Base-by-base conservation (phyloP, 768 basidiomycete species). In the Pleurotus giganteus region DNA sequence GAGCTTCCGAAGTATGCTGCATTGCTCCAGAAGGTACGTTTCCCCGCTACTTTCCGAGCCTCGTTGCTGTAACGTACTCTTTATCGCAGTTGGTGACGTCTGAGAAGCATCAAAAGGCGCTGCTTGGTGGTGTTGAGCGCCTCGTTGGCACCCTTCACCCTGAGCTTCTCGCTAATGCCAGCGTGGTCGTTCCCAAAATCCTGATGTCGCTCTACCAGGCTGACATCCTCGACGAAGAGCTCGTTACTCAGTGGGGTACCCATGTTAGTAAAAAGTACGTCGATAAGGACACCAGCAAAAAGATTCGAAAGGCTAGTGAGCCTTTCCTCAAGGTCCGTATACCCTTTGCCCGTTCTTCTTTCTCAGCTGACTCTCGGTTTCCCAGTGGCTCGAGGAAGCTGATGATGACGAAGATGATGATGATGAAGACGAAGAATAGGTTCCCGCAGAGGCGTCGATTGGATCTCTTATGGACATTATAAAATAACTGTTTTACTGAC, bases 211-310 rank as follows among this genome's bases (percentile, higher is more conserved):
- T 97, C 63, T 99, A 98, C 69, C 94, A 98, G 69, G 81, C 76
- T 36, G 97, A 98, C 61, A 76, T 98, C 15, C 74, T 99, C 50
- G 94, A 98, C 5, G 97, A 99, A 68, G 93, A 92, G 23, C 80
- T 96, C 4, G 77, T 95, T 47, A 84, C 78, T 8, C 85, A 94
- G 59, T 98, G 94, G 96, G 94, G 94, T 7, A 96, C 92, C 3
- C 94, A 96, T 62, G 92, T 94, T 66, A 91, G 88, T 73, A 96
- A 90, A 80, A 97, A 98, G 75, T 96, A 93, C 66, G 91, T 94
- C 42, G 91, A 96, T 71, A 94, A 89, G 72, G 94, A 98, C 24
- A 88, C 83, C 43, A 91, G 89, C 70, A 98, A 98, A 83, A 94
- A 85, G 72, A 94, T 99, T 49, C 80, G 95, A 63, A 96, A 95